Conservation (phyloP, 2,329 filamentous ascomycete genomes). For the Sphaerulina vaccinii region DNA sequence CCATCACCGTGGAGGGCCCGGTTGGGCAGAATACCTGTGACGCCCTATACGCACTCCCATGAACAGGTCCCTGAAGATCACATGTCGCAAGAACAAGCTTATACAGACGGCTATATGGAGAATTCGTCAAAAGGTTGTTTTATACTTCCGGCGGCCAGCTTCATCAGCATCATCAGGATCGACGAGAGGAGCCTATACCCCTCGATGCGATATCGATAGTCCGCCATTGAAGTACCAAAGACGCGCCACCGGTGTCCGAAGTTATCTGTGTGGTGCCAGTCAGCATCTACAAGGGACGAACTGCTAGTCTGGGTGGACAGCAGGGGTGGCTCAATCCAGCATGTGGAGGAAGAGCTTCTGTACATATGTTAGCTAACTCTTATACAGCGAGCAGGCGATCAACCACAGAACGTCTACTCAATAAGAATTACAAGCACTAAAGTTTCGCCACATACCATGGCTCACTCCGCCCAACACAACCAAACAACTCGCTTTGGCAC, state of each 20-base stretch:
- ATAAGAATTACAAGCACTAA: neutral
- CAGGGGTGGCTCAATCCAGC: neutral
- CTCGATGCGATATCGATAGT: neutral
- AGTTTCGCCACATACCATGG: slow-evolving; percentile 10
- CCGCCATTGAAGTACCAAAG: neutral
- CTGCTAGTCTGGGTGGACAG: neutral
- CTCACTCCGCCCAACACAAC: neutral
- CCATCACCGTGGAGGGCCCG: too few relatives aligned
- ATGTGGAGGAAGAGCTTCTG: neutral
- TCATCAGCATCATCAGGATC: neutral
- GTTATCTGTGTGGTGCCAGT: slow-evolving; percentile 1
- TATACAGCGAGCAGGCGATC: neutral
- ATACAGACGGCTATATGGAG: too few relatives aligned
- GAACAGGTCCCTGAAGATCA: too few relatives aligned
- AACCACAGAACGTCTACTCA: neutral
- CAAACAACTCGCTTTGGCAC: slow-evolving; percentile 1
- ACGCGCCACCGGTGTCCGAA: slow-evolving; percentile 3
- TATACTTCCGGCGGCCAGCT: too few relatives aligned
- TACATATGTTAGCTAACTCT: neutral
- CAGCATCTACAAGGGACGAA: neutral
- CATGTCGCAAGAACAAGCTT: too few relatives aligned
- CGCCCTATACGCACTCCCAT: too few relatives aligned
- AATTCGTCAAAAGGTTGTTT: too few relatives aligned
- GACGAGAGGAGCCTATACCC: neutral
- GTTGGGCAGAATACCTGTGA: too few relatives aligned